Percentiles rank a stretch among this genome's conserved stretches.
These are phyloP conservation scores for Cercospora janseana DNA, from an alignment of 2,329 filamentous ascomycete genomes.

Conservation along the genomic window DNA sequence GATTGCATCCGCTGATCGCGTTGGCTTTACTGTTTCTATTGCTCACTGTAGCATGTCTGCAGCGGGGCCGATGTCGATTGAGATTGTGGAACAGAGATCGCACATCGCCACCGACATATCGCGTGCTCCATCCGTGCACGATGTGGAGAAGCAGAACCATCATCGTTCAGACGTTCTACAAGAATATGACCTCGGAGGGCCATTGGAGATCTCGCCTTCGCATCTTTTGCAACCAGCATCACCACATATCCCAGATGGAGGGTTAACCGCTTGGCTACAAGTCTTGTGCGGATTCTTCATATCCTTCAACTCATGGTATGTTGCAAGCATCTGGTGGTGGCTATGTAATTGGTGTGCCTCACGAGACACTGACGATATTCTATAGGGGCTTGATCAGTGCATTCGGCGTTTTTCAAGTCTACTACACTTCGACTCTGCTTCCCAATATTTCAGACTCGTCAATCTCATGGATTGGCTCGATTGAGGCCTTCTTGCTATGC, in stretches of 20 bases:
- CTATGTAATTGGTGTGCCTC: too few species aligned
- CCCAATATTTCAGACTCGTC: background rate
- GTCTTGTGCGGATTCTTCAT: constrained; percentile 46
- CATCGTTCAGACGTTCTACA: background rate
- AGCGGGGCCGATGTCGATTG: background rate
- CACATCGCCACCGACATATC: constrained; percentile 20
- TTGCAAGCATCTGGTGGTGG: too few species aligned
- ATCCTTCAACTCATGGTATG: constrained; percentile 46
- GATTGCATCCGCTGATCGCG: too few species aligned
- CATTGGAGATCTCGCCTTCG: constrained; percentile 25
- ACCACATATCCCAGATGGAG: constrained; percentile 42
- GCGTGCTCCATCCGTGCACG: constrained; percentile 17
- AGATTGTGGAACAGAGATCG: background rate
- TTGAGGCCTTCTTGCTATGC: constrained; percentile 52
- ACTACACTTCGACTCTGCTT: constrained; percentile 44
- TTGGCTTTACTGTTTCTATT: too few species aligned
- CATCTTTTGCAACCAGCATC: constrained; percentile 25
- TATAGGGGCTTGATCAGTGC: constrained; percentile 35
- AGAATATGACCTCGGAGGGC: constrained; percentile 21
- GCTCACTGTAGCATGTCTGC: background rate
- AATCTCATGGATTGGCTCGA: constrained; percentile 53
- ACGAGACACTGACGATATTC: too few species aligned
- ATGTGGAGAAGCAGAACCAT: constrained; percentile 18
- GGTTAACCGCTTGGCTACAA: constrained; percentile 47
- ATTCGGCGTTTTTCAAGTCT: constrained; percentile 48